These are phyloP conservation scores for Myxozyma neotropica DNA, from an alignment of 805 yeast species.

Conservation along the genomic window DNA sequence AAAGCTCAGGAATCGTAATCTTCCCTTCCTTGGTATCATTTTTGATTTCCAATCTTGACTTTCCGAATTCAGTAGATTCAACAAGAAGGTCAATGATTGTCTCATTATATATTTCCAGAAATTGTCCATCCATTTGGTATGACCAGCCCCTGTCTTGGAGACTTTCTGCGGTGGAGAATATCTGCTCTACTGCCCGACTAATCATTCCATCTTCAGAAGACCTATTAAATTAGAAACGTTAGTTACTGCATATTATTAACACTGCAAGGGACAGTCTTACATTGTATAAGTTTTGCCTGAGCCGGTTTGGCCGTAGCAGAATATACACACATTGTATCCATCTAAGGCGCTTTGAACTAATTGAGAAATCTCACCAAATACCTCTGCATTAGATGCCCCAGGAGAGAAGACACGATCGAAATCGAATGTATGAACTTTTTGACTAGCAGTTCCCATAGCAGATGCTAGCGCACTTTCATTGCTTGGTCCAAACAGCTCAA, in stretches of 20 bases:
- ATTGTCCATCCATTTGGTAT: constrained; percentile 67
- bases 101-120: constrained; percentile 89
- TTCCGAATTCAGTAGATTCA: constrained; percentile 33
- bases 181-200: constrained; percentile 70
- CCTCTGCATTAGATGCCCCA: constrained; percentile 55
- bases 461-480: constrained; percentile 27
- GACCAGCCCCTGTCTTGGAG: constrained; percentile 62
- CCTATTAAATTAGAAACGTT: constrained; percentile 41
- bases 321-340: constrained; percentile 89
- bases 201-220: constrained; percentile 72
- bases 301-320: constrained; percentile 97
- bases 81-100: constrained; percentile 67
- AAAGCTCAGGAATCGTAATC: constrained; percentile 65
- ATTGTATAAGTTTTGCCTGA: constrained; percentile 94
- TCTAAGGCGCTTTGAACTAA: constrained; percentile 82
- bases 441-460: constrained; percentile 33
- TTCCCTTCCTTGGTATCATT: constrained; percentile 60
- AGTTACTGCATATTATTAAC: background rate
- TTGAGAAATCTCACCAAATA: constrained; percentile 85
- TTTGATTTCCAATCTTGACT: constrained; percentile 63
- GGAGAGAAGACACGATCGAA: constrained; percentile 80
- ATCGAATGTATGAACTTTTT: constrained; percentile 50
- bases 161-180: constrained; percentile 58
- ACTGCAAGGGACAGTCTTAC: constrained; percentile 41
- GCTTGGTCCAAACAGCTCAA: constrained; percentile 36